Conservation (phyloP, 2,329 filamentous ascomycete species). For the Verticillium zaregamsianum region DNA sequence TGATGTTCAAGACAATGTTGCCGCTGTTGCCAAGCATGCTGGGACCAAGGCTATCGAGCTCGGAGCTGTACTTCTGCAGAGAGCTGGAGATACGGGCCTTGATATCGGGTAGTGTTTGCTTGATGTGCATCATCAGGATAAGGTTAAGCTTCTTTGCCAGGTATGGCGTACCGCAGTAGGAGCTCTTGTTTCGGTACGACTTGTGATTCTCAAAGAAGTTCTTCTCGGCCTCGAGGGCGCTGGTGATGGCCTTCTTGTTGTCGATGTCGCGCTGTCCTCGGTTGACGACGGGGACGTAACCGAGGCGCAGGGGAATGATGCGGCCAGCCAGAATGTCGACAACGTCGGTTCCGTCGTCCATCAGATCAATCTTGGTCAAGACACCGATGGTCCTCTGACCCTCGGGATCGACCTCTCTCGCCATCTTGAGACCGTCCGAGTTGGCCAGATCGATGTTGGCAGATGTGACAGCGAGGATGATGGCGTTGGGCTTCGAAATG, state of each 20-base stretch:
- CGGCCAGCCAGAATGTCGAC: conserved; percentile 97
- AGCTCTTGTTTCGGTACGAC: conserved; percentile 96
- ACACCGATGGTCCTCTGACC: conserved; percentile 98
- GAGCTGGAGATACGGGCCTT: conserved; percentile 95
- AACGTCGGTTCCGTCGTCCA: conserved; percentile 98
- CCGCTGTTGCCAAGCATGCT: conserved; percentile 94
- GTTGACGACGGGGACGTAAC: conserved; percentile 97
- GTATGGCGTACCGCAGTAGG: conserved; percentile 97
- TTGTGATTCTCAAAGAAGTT: conserved; percentile 98
- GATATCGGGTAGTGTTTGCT: conserved; percentile 97
- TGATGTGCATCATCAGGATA: conserved; percentile 99
- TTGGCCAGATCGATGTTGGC: conserved; percentile 98
- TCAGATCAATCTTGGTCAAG: conserved; percentile 95
- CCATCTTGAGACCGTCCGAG: conserved; percentile 94
- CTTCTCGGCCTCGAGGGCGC: conserved; percentile 89
- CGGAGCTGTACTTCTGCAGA: conserved; percentile 82
- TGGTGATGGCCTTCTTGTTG: conserved; percentile 91
- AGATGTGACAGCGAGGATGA: conserved; percentile 92
- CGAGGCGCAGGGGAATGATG: conserved; percentile 90
- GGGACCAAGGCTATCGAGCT: conserved; percentile 80
- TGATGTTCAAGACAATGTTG: conserved; percentile 97
- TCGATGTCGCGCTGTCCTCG: conserved; percentile 97
- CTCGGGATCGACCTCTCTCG: conserved; percentile 93
- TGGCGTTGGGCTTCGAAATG: conserved; percentile 97
- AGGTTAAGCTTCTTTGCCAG: conserved; percentile 94